phyloP scores from a whole-genome alignment of 495 filamentous ascomycete genomes.

The Podospora didyma region DNA sequence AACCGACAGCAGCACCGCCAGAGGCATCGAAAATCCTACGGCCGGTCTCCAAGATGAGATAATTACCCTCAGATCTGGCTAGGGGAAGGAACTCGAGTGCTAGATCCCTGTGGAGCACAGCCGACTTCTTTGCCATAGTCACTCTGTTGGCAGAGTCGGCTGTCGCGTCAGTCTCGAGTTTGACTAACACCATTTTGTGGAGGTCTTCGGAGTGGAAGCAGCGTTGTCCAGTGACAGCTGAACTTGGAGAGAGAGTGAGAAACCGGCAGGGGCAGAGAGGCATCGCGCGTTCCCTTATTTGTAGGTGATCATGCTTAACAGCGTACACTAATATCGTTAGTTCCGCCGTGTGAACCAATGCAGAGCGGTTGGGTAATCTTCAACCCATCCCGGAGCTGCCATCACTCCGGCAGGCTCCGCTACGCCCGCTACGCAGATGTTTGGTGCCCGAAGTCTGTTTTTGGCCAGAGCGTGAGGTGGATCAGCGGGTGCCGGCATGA shows the following conservation, averaged over 20 bases:
- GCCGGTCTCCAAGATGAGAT: conserved; percentile 51
- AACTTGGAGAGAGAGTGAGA: no score
- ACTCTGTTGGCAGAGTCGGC: neutral
- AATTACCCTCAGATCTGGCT: conserved; percentile 30
- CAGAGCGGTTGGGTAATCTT: conserved; percentile 2
- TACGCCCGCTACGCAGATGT: neutral
- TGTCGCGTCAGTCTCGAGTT: conserved; percentile 5
- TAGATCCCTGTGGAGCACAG: conserved; percentile 35
- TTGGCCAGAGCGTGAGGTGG: conserved; percentile 17
- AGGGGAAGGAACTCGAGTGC: conserved; percentile 19
- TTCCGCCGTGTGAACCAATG: conserved; percentile 8
- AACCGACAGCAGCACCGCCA: conserved; percentile 52
- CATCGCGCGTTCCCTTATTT: neutral
- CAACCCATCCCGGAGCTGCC: neutral
- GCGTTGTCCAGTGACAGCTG: no score
- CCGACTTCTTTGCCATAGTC: conserved; percentile 16
- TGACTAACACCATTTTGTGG: conserved; percentile 2
- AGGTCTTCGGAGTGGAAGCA: no score
- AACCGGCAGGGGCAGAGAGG: no score
- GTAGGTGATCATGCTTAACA: neutral
- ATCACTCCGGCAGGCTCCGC: conserved; percentile 2
- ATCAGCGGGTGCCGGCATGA: conserved; percentile 26
- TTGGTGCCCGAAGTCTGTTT: conserved; percentile 8
- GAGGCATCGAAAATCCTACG: conserved; percentile 61
- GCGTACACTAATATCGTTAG: neutral